A percentile compares a stretch with the other conserved stretches of the same genome.
Conservation (phyloP, 345 rosid species). For the Brassica juncea region DNA sequence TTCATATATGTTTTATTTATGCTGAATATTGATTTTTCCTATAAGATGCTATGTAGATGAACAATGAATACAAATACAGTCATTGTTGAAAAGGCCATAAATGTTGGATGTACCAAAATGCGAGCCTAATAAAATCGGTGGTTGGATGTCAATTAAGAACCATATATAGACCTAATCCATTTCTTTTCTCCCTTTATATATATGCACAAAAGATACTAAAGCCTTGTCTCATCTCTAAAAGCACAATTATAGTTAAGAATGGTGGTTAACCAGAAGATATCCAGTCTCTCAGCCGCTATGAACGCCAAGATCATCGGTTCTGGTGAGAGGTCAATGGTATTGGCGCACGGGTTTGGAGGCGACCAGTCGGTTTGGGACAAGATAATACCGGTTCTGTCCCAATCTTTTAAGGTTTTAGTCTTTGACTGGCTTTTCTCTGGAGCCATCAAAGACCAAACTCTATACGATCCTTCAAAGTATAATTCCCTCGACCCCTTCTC, state of each 20-base stretch:
- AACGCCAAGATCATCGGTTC: conserved; percentile 65
- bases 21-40: neutral
- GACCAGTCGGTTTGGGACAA: conserved; percentile 74
- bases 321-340: conserved; percentile 45
- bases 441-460: conserved; percentile 53
- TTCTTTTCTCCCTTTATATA: conserved; percentile 30
- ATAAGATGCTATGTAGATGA: conserved; percentile 31
- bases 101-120: conserved; percentile 38
- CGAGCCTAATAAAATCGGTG: conserved; percentile 44
- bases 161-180: conserved; percentile 28
- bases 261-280: conserved; percentile 44
- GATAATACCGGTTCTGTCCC: conserved; percentile 51
- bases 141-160: conserved; percentile 41
- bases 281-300: conserved; percentile 51
- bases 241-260: conserved; percentile 28
- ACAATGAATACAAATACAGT: conserved; percentile 37
- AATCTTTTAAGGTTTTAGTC: conserved; percentile 51
- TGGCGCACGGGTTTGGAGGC: conserved; percentile 75
- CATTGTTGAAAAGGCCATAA: conserved; percentile 41
- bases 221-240: neutral
- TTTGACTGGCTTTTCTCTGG: conserved; percentile 84
- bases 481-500: conserved; percentile 61
- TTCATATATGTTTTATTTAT: conserved; percentile 15
- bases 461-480: conserved; percentile 60
- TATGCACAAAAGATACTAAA: conserved; percentile 24